These are phyloP conservation scores for Penicillium griseofulvum DNA, from an alignment of 2,329 filamentous ascomycete genomes.

Conservation along the genomic window DNA sequence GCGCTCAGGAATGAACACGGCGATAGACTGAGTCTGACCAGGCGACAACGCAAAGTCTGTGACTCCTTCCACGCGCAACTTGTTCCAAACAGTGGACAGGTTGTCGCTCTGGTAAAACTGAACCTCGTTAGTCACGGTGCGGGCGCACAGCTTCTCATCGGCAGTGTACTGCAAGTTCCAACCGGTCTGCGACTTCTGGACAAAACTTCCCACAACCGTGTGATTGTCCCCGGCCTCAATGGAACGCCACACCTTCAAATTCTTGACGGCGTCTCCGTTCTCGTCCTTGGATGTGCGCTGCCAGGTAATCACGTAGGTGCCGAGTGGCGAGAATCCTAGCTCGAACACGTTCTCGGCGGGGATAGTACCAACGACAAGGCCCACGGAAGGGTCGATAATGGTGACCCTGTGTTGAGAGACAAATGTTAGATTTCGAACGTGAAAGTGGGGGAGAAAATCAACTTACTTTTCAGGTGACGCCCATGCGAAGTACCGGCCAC, in stretches of 20 bases:
- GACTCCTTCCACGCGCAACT: conserved; percentile 87
- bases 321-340: conserved; percentile 86
- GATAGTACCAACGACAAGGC: conserved; percentile 70
- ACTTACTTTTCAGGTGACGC: conserved; percentile 72
- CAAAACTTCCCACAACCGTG: conserved; percentile 76
- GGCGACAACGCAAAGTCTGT: conserved; percentile 85
- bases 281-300: conserved; percentile 91
- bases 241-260: conserved; percentile 93
- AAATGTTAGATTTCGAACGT: not conserved
- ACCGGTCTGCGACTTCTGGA: conserved; percentile 91
- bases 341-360: conserved; percentile 85
- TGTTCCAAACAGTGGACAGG: conserved; percentile 87
- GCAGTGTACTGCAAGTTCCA: conserved; percentile 97
- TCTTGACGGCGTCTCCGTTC: conserved; percentile 88
- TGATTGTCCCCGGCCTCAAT: conserved; percentile 67
- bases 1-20: conserved; percentile 91
- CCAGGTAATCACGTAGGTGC: conserved; percentile 94
- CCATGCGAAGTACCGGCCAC: conserved; percentile 95
- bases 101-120: conserved; percentile 93
- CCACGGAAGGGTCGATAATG: conserved; percentile 77
- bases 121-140: conserved; percentile 92
- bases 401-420: conserved; percentile 58
- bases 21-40: conserved; percentile 85
- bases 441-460: not conserved
- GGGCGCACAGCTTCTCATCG: conserved; percentile 91